Base-by-base conservation (phyloP, 1,284 basidiomycete genomes). In the Rhizoctonia solani region DNA sequence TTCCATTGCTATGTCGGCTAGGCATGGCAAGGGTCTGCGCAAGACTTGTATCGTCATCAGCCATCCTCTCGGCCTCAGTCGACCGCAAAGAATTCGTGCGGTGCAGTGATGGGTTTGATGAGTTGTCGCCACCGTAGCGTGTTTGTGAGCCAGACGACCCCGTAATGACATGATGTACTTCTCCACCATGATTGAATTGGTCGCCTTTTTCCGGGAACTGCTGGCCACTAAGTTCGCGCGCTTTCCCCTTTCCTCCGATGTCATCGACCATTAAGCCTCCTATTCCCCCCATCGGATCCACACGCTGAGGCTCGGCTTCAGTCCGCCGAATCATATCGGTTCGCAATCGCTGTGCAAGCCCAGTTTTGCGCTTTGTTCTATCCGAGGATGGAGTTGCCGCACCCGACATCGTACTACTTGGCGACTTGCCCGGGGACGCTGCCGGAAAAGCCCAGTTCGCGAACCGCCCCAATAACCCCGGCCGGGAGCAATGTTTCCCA, bases 321-420 rank as follows among this genome's bases (percentile, higher is more conserved):
- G 92, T 85, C 41, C 93, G 81, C 44, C 87, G 85, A 72, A 96
- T 95, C 93, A 95, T 95, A 69, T 92, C 87, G 34, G 88, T 81
- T 44, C 84, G 79, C n/a, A 95, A 4, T 13, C 59, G 59, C 34
- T 61, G 58, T 16, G 59, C 47, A 1, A 63, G 34, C 19, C 59
- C 47, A 23, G 14, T n/a, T 27, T 52, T 41, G 19, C 47, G 59
- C 14, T 52, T 63, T 47, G 54, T 42, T 4, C 19, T 49, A 29
- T 50, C 34, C 27, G 56, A 30, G 9, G 56, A 59, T 19, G 56
- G 56, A 4, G 56, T 59, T n/a, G 56, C 44, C 9, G 29, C 56
- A 44, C 56, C 56, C 25, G 56, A 59, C 23, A 59, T 30, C 5
- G 56, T 59, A 37, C 56, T 59, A 30, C 42, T 6, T n/a, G 56